A percentile compares a stretch with the other conserved stretches of the same genome.
These are phyloP conservation scores for Lipomyces spencermartinsiae DNA, from an alignment of 805 yeast species.

Conservation along the genomic window DNA sequence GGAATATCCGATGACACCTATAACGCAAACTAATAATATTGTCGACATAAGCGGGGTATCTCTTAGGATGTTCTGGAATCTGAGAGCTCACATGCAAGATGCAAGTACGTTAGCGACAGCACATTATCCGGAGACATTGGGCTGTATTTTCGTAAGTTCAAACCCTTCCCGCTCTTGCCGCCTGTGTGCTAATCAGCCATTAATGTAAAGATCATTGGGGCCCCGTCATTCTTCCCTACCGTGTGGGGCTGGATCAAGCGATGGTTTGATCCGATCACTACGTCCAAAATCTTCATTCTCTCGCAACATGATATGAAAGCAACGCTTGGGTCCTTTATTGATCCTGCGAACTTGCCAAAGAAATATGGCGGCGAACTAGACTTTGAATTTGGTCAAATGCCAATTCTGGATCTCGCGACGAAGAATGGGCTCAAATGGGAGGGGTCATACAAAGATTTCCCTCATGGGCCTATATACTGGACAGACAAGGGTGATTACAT, in stretches of 20 bases:
- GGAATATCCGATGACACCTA: constrained; percentile 4
- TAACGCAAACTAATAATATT: neutral
- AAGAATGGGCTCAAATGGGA: neutral
- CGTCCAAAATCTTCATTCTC: constrained; percentile 9
- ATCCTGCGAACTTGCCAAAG: constrained; percentile 6
- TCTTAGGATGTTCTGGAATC: constrained; percentile 5
- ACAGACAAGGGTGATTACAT: constrained; percentile 1
- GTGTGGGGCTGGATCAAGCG: constrained; percentile 11
- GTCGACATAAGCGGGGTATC: constrained; percentile 11
- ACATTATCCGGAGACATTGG: constrained; percentile 5
- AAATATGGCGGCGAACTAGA: constrained; percentile 8
- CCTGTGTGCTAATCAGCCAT: neutral
- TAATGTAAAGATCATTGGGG: neutral
- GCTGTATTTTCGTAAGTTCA: constrained; percentile 1
- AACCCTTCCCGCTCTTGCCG: neutral
- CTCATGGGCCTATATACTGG: constrained; percentile 9
- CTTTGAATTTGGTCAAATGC: constrained; percentile 1
- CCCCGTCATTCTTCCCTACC: constrained; percentile 9
- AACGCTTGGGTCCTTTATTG: neutral
- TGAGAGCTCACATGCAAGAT: constrained; percentile 11
- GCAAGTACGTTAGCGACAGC: constrained; percentile 2
- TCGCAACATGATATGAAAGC: constrained; percentile 4
- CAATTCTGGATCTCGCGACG: neutral
- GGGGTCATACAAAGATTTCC: constrained; percentile 5
- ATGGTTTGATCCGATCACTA: constrained; percentile 9